Base-by-base conservation (phyloP, 306 rosid species). In the Quercus suber region DNA sequence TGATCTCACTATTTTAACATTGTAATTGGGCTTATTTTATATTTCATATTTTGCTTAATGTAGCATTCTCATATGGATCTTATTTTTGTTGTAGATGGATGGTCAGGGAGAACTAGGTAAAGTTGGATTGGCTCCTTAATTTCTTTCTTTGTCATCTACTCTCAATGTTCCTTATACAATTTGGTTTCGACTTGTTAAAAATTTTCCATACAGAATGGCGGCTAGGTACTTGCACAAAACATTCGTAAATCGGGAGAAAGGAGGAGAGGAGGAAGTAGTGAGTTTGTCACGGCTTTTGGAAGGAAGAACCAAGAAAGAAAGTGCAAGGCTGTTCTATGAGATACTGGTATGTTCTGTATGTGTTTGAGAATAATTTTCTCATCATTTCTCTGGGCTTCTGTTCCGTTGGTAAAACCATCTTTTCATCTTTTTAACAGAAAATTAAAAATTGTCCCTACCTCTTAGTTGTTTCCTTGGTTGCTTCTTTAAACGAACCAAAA, bases 101-200 rank as follows among this genome's bases (percentile, higher is more conserved):
- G 93, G 92, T 89, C 98, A 8, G 84, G 73, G 80, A 84, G 90
- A 90, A 90, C 97, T 56, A 89, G 92, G 99, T 90, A 89, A 89
- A 68, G 83, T 43, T 55, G 65, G 80, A 71, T 57, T 68, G 59
- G 53, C 73, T 71, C 58, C 68, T 86, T 59, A 80, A 75, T 59
- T 73, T 59, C 15, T 68, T 25, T 78, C 43, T 63, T 19, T 33
- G 20, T 58, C 63, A 74, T 69, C 13, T 4, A 5, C 21, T 35
- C 61, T 78, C 43, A 11, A 52, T 69, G 17, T 58, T 86, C 79
- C 71, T 74, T 33, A 28, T 28, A 59, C 33, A 35, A 63, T 55
- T 75, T 73, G 5, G 76, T 65, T 76, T 79, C 68, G 78, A 69
- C 74, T 45, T 53, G 76, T n/a, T 49, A 49, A 49, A 12, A 49